Conservation (phyloP, 371 early-diverging fungal genomes). For the Smittium culicis region DNA sequence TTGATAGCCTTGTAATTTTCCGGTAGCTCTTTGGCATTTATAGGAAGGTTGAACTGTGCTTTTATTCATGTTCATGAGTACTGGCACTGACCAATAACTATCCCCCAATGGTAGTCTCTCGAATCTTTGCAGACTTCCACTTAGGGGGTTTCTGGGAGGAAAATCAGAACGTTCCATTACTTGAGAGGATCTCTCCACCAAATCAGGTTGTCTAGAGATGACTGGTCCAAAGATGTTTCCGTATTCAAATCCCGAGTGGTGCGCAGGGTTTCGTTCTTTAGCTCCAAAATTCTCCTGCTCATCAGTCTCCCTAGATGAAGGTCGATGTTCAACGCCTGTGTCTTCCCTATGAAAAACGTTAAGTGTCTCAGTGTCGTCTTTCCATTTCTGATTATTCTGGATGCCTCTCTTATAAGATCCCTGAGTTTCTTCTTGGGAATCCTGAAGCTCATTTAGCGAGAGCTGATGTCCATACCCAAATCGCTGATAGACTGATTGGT, state of each 20-base stretch:
- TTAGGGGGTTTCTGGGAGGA: not conserved
- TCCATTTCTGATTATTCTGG: not conserved
- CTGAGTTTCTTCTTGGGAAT: not conserved
- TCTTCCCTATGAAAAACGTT: constrained; percentile 9
- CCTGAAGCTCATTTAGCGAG: not conserved
- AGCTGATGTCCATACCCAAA: not conserved
- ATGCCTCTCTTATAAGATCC: not conserved
- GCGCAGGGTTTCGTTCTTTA: not conserved
- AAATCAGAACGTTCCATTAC: not conserved
- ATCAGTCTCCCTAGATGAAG: not conserved
- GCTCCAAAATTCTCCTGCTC: not conserved
- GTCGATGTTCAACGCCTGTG: constrained; percentile 7
- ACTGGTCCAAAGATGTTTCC: not conserved
- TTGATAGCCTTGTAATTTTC: not conserved
- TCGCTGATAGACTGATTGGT: not conserved
- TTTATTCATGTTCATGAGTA: not conserved
- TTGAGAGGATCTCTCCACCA: not conserved
- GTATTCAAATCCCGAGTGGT: not conserved
- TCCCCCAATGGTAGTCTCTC: not conserved
- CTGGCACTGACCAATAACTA: not conserved
- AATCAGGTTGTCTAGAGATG: not conserved
- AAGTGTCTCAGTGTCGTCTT: not conserved
- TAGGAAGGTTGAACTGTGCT: not conserved
- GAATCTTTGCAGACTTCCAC: not conserved
- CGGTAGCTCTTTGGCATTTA: not conserved